phyloP scores from a whole-genome alignment of 208 protist genomes.

The Crithidia acanthocephali region DNA sequence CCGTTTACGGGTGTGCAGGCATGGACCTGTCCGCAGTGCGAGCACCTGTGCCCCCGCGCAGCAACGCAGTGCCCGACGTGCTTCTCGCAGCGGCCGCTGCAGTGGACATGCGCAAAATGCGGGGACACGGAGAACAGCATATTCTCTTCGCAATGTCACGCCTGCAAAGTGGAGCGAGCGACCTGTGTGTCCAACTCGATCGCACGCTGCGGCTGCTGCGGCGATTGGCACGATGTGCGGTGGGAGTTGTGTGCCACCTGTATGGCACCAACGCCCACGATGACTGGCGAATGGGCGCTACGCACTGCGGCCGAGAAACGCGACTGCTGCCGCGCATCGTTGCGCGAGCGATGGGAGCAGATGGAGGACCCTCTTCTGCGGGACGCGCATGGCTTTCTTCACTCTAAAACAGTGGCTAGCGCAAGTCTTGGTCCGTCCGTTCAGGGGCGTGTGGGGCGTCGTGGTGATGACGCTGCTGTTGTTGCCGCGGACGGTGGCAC shows the following conservation, averaged over 20 bases:
- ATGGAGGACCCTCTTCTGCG: not conserved
- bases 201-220: constrained; percentile 49
- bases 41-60: constrained; percentile 60
- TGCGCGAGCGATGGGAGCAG: not conserved
- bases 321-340: no score
- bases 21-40: constrained; percentile 78
- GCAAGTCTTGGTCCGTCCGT: no score
- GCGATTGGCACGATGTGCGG: constrained; percentile 67
- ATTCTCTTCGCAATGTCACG: constrained; percentile 43
- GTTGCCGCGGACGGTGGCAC: not conserved
- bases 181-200: constrained; percentile 43
- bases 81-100: constrained; percentile 43
- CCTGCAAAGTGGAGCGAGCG: constrained; percentile 37
- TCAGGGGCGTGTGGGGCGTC: no score
- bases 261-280: constrained; percentile 32
- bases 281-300: not conserved
- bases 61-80: constrained; percentile 73
- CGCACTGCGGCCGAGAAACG: no score
- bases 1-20: constrained; percentile 67
- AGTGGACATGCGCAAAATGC: constrained; percentile 67
- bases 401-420: constrained; percentile 3
- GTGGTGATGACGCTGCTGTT: no score
- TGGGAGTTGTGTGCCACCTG: constrained; percentile 86
- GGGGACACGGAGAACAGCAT: constrained; percentile 44
- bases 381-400: constrained; percentile 1